Evolutionary conservation across 116 monocot species (phyloP).

Genomic region (Phalaenopsis hybrid): DNA sequence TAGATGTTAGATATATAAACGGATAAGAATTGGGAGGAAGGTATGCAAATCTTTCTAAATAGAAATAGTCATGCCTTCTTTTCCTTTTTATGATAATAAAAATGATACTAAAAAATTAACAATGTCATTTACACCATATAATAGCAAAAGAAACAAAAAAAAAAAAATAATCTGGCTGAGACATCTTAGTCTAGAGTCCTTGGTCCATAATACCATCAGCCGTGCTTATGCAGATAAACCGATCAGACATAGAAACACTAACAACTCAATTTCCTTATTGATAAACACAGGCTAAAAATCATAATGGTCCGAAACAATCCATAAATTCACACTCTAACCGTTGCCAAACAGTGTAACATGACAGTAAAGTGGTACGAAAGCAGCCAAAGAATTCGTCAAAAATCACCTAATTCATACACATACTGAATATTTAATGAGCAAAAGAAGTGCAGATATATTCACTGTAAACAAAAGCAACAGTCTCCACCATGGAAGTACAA

Average conservation of each 20-base stretch:
- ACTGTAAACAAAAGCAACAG: background rate
- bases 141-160: no score
- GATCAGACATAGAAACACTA: no score
- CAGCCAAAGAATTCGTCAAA: background rate
- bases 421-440: background rate
- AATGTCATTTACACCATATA: no score
- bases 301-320: background rate
- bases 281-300: background rate
- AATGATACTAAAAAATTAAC: background rate
- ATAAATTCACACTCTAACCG: background rate
- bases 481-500: background rate
- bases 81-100: background rate
- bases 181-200: background rate
- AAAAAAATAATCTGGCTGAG: background rate
- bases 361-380: background rate
- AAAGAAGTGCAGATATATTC: background rate
- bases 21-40: no score
- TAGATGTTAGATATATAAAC: no score
- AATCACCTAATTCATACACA: background rate
- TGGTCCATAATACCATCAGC: background rate
- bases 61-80: no score
- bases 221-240: no score
- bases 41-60: no score
- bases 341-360: background rate
- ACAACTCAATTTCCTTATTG: background rate